These are phyloP conservation scores for Trichoderma breve DNA, from an alignment of 2,329 filamentous ascomycete genomes.

Conservation along the genomic window DNA sequence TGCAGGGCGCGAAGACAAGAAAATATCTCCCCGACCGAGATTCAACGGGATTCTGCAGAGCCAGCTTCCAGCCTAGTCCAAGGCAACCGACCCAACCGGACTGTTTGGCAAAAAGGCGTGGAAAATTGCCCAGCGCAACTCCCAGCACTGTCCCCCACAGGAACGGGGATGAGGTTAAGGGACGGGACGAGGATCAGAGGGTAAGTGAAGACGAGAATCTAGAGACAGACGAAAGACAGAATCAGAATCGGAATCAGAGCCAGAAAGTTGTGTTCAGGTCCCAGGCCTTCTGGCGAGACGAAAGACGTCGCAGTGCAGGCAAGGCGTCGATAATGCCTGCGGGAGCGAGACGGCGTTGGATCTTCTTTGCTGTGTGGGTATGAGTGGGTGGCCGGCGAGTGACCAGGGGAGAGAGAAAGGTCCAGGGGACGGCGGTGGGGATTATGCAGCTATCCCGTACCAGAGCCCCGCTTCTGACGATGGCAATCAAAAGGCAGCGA, in stretches of 20 bases:
- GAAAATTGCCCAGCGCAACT: conserved; percentile 12
- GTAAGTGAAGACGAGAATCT: not conserved
- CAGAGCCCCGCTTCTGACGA: conserved; percentile 18
- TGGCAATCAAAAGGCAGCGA: conserved; percentile 15
- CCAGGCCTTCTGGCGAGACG: conserved; percentile 14
- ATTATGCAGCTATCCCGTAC: conserved; percentile 20
- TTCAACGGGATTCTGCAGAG: conserved; percentile 11
- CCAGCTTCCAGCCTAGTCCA: conserved; percentile 13
- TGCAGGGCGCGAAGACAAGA: not conserved
- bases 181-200: not conserved
- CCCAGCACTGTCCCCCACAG: conserved; percentile 11
- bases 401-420: conserved; percentile 15
- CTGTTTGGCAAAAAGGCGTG: not conserved
- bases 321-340: conserved; percentile 23
- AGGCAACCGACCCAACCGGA: conserved; percentile 20
- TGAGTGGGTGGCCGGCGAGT: conserved; percentile 17
- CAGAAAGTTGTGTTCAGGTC: conserved; percentile 22
- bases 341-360: conserved; percentile 25
- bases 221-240: not conserved
- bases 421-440: conserved; percentile 5
- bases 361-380: conserved; percentile 23
- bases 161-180: conserved; percentile 1
- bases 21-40: conserved; percentile 14
- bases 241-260: not conserved
- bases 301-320: conserved; percentile 24